A percentile compares a stretch with the other conserved stretches of the same genome.
These are phyloP conservation scores for Pythium vanterpoolii DNA, from an alignment of 352 stramenopile species.

Conservation along the genomic window DNA sequence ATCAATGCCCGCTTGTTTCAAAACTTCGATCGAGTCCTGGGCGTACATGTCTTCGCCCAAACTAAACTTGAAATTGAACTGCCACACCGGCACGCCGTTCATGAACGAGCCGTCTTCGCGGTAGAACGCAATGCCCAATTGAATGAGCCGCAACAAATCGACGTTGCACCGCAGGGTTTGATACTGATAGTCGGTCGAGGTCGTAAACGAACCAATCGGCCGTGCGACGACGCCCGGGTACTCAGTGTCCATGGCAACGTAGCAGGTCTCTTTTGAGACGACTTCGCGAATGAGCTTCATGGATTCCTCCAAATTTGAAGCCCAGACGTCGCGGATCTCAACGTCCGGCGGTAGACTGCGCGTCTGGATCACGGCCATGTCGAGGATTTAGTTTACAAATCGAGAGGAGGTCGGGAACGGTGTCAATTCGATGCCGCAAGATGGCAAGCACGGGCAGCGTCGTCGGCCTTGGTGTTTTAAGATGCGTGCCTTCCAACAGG, in stretches of 20 bases:
- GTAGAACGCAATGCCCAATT: conserved; percentile 97
- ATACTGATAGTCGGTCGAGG: conserved; percentile 98
- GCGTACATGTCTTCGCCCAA: conserved; percentile 99
- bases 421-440: conserved; percentile 6
- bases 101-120: conserved; percentile 95
- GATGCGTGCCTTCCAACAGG: neutral
- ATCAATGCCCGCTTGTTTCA: conserved; percentile 97
- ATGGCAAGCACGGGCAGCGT: neutral
- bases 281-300: conserved; percentile 97
- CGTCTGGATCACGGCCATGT: conserved; percentile 26
- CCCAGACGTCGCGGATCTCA: conserved; percentile 95
- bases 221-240: conserved; percentile 98
- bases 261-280: conserved; percentile 95
- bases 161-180: conserved; percentile 98
- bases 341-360: conserved; percentile 69
- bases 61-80: conserved; percentile 99
- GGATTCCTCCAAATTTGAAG: conserved; percentile 90
- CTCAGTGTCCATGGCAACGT: conserved; percentile 99
- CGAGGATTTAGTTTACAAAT: neutral
- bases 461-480: neutral
- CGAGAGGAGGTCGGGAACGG: neutral
- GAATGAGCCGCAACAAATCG: conserved; percentile 98
- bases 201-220: conserved; percentile 94
- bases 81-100: conserved; percentile 95
- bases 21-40: conserved; percentile 98